Percentiles rank a stretch among this genome's conserved stretches.
Conservation (phyloP, 192 early-diverging fungal genomes). For the Funneliformis mosseae region DNA sequence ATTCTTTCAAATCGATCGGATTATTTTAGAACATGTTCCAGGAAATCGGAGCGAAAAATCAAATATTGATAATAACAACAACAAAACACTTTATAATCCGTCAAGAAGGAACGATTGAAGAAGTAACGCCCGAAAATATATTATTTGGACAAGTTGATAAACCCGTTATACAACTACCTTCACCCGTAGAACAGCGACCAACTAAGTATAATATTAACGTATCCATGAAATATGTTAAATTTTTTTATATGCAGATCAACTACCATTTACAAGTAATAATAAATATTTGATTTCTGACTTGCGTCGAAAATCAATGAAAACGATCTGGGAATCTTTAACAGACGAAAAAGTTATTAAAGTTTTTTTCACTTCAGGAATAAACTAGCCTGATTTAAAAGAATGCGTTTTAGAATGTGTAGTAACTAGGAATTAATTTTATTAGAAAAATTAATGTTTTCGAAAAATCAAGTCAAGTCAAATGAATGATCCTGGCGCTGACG, state of each 20-base stretch:
- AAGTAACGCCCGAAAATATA: neutral
- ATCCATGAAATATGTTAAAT: neutral
- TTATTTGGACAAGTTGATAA: neutral
- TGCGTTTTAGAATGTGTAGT: slow-evolving; percentile 18
- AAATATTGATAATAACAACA: neutral
- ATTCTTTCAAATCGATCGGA: slow-evolving; percentile 23
- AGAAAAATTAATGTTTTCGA: slow-evolving; percentile 16
- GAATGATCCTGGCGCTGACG: neutral
- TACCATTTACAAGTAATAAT: neutral
- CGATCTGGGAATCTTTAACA: neutral
- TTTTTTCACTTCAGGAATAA: neutral
- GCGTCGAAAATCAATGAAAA: neutral
- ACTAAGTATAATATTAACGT: neutral
- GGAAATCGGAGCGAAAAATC: neutral
- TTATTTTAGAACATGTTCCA: slow-evolving; percentile 14
- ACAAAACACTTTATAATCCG: too few relatives aligned
- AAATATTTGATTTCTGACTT: slow-evolving; percentile 15
- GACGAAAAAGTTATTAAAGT: neutral
- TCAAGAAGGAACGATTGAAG: neutral
- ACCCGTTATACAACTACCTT: neutral
- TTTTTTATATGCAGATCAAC: neutral
- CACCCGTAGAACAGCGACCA: neutral
- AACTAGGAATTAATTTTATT: slow-evolving; percentile 10
- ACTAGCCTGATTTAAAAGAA: slow-evolving; percentile 24
- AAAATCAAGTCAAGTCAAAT: neutral